Base-by-base conservation (phyloP, 345 rosid species). In the Hirschfeldia incana region DNA sequence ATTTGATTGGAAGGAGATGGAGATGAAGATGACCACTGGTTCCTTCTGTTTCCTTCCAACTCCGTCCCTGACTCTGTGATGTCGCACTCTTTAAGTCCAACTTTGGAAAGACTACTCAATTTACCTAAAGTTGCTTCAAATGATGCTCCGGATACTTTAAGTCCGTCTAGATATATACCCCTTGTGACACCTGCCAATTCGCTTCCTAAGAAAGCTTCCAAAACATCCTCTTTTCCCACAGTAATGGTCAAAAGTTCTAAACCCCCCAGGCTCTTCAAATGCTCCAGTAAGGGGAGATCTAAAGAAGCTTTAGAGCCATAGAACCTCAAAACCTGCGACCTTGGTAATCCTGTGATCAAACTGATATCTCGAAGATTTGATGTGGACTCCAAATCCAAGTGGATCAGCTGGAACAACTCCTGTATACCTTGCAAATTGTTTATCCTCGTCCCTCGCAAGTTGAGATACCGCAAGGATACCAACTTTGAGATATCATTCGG, bases 381-480 rank as follows among this genome's bases (percentile, higher is more conserved):
- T 2, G 49, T 42, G 13, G 13, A 10, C 13, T 42, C 49, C 3
- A 72, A n/a, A 37, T 59, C 75, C 57, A 72, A 72, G 68, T 72
- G 76, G 17, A 72, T 72, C 59, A 72, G 15, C 15, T 42, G 0
- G 6, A 2, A 2, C 67, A 72, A 42, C 0, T 46, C 4, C 16
- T 1, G 0, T 1, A 72, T 13, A 8, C 76, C 55, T 6, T 6
- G 58, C 59, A 72, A 9, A 60, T 9, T 0, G 4, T 53, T 60
- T 8, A 72, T 72, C 10, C 55, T 36, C 42, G 76, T 72, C 42
- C 67, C 67, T 29, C 4, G 28, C 10, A 72, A 60, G n/a, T 61
- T 72, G 76, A 72, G 76, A 39, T 39, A 62, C 58, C 76, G 76
- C 76, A 72, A 60, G 13, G 55, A 27, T 0, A 60, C 67, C 76